These are phyloP conservation scores for Purshia tridentata DNA, from an alignment of 306 rosid genomes.

Conservation along the genomic window DNA sequence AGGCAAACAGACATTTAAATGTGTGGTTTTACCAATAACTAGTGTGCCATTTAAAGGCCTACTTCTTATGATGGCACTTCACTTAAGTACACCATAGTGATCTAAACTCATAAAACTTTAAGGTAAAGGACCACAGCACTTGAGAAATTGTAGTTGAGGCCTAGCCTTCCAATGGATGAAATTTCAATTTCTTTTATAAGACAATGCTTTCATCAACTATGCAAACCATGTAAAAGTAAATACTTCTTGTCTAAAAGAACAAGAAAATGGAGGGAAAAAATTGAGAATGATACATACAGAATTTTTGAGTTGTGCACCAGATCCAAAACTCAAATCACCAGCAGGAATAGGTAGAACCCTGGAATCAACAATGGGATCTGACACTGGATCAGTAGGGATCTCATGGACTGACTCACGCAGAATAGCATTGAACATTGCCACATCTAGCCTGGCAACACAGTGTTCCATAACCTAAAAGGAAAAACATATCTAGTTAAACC, in stretches of 20 bases:
- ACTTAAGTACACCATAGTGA: not conserved
- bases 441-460: constrained; percentile 79
- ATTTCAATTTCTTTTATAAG: constrained; percentile 4
- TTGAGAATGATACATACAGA: constrained; percentile 46
- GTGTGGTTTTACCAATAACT: not conserved
- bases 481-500: constrained; percentile 30
- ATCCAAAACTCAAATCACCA: constrained; percentile 93
- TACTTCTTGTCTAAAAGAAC: not conserved
- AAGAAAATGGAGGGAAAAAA: not conserved
- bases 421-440: constrained; percentile 96
- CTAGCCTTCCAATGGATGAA: not conserved
- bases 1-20: not conserved
- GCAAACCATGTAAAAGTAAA: not conserved
- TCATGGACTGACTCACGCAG: constrained; percentile 92
- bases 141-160: not conserved
- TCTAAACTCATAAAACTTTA: not conserved
- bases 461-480: constrained; percentile 81
- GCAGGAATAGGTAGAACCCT: constrained; percentile 95
- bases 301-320: constrained; percentile 97
- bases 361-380: constrained; percentile 91
- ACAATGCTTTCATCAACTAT: not conserved
- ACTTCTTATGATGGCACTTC: not conserved
- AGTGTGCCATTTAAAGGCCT: not conserved
- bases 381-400: constrained; percentile 94
- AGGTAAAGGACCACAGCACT: not conserved